Percentiles rank a stretch among this genome's conserved stretches.
Conservation (phyloP, 768 basidiomycete species). For the Hygrophorus russula region DNA sequence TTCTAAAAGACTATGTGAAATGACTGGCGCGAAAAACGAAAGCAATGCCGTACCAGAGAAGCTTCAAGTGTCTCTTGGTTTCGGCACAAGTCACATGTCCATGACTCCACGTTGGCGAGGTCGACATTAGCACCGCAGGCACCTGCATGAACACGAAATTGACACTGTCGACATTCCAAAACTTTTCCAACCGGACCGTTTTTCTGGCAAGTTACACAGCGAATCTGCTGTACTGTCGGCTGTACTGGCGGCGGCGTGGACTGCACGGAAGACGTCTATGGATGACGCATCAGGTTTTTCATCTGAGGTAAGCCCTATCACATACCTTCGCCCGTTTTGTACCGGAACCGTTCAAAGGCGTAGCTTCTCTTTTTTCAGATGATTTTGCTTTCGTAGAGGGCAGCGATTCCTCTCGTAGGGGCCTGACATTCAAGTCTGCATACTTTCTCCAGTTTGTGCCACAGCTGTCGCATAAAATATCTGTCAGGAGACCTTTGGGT, state of each 20-base stretch:
- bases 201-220: conserved; percentile 68
- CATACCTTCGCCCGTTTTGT: conserved; percentile 35
- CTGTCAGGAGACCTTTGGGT: conserved; percentile 71
- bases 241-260: conserved; percentile 57
- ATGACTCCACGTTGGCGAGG: conserved; percentile 52
- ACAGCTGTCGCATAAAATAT: conserved; percentile 75
- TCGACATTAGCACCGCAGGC: conserved; percentile 61
- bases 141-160: conserved; percentile 69
- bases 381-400: conserved; percentile 41
- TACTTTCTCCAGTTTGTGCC: conserved; percentile 91
- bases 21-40: conserved; percentile 2
- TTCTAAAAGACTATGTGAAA: conserved; percentile 33
- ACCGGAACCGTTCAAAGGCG: conserved; percentile 33
- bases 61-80: conserved; percentile 77
- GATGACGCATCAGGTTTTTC: neutral
- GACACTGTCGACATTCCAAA: conserved; percentile 72
- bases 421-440: conserved; percentile 74
- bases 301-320: neutral
- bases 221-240: conserved; percentile 44
- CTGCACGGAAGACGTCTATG: conserved; percentile 36
- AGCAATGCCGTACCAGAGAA: conserved; percentile 42
- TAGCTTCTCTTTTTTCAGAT: conserved; percentile 54
- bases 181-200: conserved; percentile 69
- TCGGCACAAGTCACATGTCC: conserved; percentile 82
- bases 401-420: conserved; percentile 54